phyloP scores from a whole-genome alignment of 352 stramenopile species.

The Pythium coloratum region DNA sequence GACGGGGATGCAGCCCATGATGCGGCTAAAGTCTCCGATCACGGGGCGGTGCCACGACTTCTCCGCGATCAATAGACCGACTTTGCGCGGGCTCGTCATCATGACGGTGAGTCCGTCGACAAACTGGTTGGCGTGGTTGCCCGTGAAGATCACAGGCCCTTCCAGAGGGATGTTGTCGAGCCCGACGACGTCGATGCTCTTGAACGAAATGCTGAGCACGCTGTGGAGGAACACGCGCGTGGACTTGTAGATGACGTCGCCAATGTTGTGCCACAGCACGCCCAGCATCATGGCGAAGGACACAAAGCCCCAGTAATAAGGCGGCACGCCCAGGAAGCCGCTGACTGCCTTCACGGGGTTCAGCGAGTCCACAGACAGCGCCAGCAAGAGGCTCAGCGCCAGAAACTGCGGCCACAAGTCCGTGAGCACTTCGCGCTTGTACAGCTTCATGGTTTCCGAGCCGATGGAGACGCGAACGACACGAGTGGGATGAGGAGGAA shows the following conservation, averaged over 20 bases:
- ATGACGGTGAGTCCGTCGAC: slow-evolving; percentile 96
- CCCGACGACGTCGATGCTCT: slow-evolving; percentile 96
- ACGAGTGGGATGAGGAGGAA: background rate
- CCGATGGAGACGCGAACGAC: background rate
- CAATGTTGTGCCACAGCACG: slow-evolving; percentile 73
- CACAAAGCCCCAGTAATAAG: slow-evolving; percentile 68
- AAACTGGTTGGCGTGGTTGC: slow-evolving; percentile 99
- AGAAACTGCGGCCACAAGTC: slow-evolving; percentile 85
- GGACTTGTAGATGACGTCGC: slow-evolving; percentile 79
- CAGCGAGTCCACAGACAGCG: slow-evolving; percentile 83
- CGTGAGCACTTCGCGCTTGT: slow-evolving; percentile 74
- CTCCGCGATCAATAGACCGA: slow-evolving; percentile 98
- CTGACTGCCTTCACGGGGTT: slow-evolving; percentile 86
- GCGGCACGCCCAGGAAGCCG: slow-evolving; percentile 65
- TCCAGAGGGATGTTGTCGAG: slow-evolving; percentile 95
- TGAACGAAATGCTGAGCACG: slow-evolving; percentile 98
- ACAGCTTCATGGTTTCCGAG: slow-evolving; percentile 59
- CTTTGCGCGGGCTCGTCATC: slow-evolving; percentile 92
- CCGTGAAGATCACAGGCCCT: slow-evolving; percentile 97
- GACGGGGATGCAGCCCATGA: slow-evolving; percentile 96
- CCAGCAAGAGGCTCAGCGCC: slow-evolving; percentile 68
- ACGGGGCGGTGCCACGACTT: slow-evolving; percentile 94
- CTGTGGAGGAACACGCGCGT: slow-evolving; percentile 95
- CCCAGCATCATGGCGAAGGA: slow-evolving; percentile 64
- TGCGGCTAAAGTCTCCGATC: slow-evolving; percentile 93